Percentiles rank a stretch among this genome's conserved stretches.
These are phyloP conservation scores for Lupinus albus DNA, from an alignment of 306 rosid species.

Conservation along the genomic window DNA sequence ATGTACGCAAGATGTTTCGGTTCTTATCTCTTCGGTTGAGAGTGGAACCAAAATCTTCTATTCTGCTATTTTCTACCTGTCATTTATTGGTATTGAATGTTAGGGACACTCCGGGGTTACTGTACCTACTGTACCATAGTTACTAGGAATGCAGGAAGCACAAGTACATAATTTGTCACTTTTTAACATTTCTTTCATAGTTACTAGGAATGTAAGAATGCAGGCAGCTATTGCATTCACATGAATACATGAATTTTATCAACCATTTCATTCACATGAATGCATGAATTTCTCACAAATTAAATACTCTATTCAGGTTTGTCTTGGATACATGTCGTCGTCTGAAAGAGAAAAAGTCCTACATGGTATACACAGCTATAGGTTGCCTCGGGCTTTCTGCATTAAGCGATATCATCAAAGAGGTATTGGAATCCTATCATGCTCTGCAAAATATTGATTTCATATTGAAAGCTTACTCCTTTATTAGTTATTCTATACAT, in stretches of 20 bases:
- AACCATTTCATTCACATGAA: not conserved
- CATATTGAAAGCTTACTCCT: conserved; percentile 5
- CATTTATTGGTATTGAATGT: too few species aligned
- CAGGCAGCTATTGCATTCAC: too few species aligned
- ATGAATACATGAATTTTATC: not conserved
- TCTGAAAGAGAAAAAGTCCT: conserved; percentile 65
- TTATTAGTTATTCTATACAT: conserved; percentile 19
- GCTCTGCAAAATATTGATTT: not conserved
- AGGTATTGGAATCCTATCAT: conserved; percentile 46
- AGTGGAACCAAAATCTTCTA: too few species aligned
- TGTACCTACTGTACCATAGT: too few species aligned
- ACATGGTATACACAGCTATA: conserved; percentile 72
- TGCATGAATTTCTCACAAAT: conserved; percentile 35
- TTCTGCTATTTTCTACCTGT: too few species aligned
- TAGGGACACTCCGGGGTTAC: too few species aligned
- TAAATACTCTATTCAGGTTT: conserved; percentile 51
- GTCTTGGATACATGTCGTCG: conserved; percentile 59
- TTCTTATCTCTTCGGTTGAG: too few species aligned
- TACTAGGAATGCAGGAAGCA: too few species aligned
- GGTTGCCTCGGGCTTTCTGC: conserved; percentile 72
- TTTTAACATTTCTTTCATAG: too few species aligned
- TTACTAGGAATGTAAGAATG: too few species aligned
- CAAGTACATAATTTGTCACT: too few species aligned
- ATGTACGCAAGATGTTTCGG: too few species aligned
- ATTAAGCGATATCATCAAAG: conserved; percentile 60